These are phyloP conservation scores for Eucalyptus tenuipes DNA, from an alignment of 345 rosid species.

Conservation along the genomic window DNA sequence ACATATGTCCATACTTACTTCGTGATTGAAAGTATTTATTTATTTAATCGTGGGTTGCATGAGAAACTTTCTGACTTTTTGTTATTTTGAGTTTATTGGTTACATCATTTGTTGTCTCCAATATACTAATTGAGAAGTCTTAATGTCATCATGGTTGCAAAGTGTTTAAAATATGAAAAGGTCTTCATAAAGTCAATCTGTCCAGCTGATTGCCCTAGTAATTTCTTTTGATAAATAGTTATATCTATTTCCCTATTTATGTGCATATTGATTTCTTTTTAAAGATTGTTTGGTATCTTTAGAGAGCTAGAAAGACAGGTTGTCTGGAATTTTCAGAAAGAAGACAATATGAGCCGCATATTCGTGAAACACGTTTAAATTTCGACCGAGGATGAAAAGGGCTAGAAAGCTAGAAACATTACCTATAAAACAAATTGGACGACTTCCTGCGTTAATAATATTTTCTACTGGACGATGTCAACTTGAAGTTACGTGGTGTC, in stretches of 20 bases:
- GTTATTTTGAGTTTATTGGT: not conserved
- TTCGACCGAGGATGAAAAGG: not conserved
- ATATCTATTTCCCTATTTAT: not conserved
- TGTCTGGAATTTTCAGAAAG: not conserved
- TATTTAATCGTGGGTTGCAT: not conserved
- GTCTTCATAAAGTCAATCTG: not conserved
- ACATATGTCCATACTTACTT: not conserved
- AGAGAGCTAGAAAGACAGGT: not conserved
- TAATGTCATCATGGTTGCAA: not conserved
- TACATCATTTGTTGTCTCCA: not conserved
- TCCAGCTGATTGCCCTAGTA: not conserved
- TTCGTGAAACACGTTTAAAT: not conserved
- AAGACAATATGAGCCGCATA: not conserved
- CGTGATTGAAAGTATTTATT: not conserved
- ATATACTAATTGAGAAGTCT: not conserved
- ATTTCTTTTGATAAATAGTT: not conserved
- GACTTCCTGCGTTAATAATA: not conserved
- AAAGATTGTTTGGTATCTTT: not conserved
- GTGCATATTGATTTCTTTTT: not conserved
- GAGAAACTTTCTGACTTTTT: not conserved
- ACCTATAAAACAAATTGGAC: not conserved
- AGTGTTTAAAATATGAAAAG: not conserved
- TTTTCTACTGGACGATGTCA: not conserved
- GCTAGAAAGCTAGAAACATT: not conserved
- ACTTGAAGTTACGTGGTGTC: not conserved